A percentile compares a stretch with the other conserved stretches of the same genome.
Conservation (phyloP, 257 asterid genomes). For the Fraxinus excelsior region DNA sequence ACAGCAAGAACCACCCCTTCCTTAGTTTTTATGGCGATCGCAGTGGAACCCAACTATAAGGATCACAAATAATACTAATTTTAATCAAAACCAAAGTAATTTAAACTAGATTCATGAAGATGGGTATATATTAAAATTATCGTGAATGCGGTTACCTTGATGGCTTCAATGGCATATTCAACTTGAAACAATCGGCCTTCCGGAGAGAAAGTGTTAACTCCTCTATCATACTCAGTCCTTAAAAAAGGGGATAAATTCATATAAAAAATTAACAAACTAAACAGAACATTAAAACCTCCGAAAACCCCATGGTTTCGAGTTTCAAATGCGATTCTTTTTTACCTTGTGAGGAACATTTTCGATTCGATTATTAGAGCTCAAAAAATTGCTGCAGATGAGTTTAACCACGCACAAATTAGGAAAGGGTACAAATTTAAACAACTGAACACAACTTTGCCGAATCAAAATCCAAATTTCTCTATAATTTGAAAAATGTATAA, state of each 20-base stretch:
- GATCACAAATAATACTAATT: not conserved
- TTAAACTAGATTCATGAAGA: not conserved
- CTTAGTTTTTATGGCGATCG: conserved; percentile 89
- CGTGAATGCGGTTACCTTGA: conserved; percentile 50
- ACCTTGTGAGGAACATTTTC: conserved; percentile 87
- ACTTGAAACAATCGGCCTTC: conserved; percentile 97
- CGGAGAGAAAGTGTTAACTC: conserved; percentile 93
- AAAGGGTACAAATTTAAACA: not conserved
- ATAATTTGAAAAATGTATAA: not conserved
- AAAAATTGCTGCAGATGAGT: conserved; percentile 32
- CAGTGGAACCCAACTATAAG: conserved; percentile 89
- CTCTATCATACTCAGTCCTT: conserved; percentile 95
- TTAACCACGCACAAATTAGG: conserved; percentile 20
- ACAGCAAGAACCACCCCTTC: conserved; percentile 95
- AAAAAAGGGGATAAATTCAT: not conserved
- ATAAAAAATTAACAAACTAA: not conserved
- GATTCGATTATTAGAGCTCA: conserved; percentile 25
- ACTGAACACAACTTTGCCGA: not conserved
- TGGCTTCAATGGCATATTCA: conserved; percentile 92
- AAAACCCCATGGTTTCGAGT: conserved; percentile 24
- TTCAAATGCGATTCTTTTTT: conserved; percentile 1
- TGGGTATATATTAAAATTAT: not conserved
- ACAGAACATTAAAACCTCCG: not conserved
- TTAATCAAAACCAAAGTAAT: not conserved
- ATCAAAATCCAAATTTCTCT: not conserved